Evolutionary conservation across 78 protist genomes (phyloP), one percentile per base, ranked within the genome.

Genomic region (Cavenderia fasciculata): DNA sequence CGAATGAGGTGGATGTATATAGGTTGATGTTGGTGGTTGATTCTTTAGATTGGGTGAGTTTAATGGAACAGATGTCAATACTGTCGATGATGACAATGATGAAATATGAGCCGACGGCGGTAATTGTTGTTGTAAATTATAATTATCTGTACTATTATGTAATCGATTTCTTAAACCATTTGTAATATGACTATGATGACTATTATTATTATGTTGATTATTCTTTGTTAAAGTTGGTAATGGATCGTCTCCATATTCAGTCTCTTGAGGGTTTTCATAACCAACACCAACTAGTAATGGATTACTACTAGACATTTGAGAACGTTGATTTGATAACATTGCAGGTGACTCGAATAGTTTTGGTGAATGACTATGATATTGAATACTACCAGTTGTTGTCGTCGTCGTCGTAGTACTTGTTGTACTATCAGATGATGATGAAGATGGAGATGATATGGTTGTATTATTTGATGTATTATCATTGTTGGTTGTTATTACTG

Each of bases 1-100:
- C 36, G 74, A 49, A 69, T 82, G 90, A 40, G 47, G 90, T 82
- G n/a, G 8, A 43, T 82, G 90, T 18, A 68, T 57, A 82, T 54
- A 82, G 14, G 68, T n/a, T n/a, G 59, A 57, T 63, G 74, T 36
- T 46, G 49, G 14, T 33, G 27, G 47, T 51, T 40, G 16, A 21
- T 54, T 51, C 41, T 27, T 25, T 11, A 25, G 21, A n/a, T 38
- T 51, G 63, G 73, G 74, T 25, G 76, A 68, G 23, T 82, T 52
- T 38, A 68, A 57, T 34, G 76, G 76, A 29, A 82, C 71, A 4
- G 78, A 44, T 8, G 75, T 49, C 40, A 79, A 79, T 36, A 79
- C 3, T 54, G 62, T 74, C 1, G 79, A 40, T 11, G 78, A 68
- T n/a, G n/a, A n/a, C n/a, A n/a, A n/a, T n/a, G n/a, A n/a, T n/a